phyloP scores from a whole-genome alignment of 2,329 filamentous ascomycete genomes.

The Keithomyces neogunnii region DNA sequence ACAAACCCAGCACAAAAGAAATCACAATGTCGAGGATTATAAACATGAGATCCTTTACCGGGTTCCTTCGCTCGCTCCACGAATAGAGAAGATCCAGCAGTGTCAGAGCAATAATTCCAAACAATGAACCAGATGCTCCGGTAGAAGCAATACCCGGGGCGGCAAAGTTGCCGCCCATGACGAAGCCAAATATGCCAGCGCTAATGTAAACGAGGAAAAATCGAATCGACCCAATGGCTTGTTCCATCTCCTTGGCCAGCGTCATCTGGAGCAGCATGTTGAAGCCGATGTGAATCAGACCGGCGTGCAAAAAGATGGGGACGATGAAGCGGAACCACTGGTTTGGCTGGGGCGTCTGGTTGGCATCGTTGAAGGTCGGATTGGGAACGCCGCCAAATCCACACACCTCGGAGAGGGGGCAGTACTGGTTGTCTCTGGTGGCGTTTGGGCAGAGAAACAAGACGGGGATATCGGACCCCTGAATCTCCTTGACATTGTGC shows the following conservation, averaged over 20 bases:
- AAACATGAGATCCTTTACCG: slow-evolving; percentile 78
- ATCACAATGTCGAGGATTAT: slow-evolving; percentile 79
- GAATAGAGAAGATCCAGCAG: slow-evolving; percentile 89
- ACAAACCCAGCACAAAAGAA: slow-evolving; percentile 82
- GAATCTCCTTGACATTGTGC: slow-evolving; percentile 67
- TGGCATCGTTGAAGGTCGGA: slow-evolving; percentile 46
- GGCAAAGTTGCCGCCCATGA: slow-evolving; percentile 90
- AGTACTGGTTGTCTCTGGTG: slow-evolving; percentile 53
- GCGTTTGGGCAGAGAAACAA: slow-evolving; percentile 76
- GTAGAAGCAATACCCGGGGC: slow-evolving; percentile 73
- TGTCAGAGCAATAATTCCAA: slow-evolving; percentile 82
- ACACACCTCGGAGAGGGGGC: slow-evolving; percentile 71
- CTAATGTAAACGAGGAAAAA: slow-evolving; percentile 86
- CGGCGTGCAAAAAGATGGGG: slow-evolving; percentile 92
- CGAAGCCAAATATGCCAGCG: slow-evolving; percentile 90
- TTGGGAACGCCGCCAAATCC: slow-evolving; percentile 70
- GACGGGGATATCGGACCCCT: slow-evolving; percentile 39
- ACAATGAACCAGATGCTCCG: slow-evolving; percentile 83
- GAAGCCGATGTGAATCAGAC: slow-evolving; percentile 90
- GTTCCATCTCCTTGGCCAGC: slow-evolving; percentile 86
- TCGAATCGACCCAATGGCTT: slow-evolving; percentile 76
- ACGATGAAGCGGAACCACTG: slow-evolving; percentile 97
- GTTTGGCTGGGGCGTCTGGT: slow-evolving; percentile 58
- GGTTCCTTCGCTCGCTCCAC: slow-evolving; percentile 71
- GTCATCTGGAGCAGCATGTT: slow-evolving; percentile 89